These are phyloP conservation scores for Pistacia vera DNA, from an alignment of 345 rosid species.

Conservation along the genomic window DNA sequence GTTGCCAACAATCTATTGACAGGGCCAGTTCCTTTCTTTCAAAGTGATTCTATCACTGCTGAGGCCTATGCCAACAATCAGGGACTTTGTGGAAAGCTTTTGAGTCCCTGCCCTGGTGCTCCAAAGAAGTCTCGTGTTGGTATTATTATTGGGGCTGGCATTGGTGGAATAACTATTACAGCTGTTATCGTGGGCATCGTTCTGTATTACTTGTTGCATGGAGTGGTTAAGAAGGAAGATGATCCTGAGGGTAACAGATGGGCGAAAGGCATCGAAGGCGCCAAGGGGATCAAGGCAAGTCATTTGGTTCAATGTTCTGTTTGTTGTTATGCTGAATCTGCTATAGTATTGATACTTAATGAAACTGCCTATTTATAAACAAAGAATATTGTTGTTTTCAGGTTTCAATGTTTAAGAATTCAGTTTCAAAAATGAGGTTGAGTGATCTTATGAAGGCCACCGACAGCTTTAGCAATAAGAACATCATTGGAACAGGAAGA, in stretches of 20 bases:
- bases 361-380: not conserved
- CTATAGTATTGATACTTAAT: too few species aligned
- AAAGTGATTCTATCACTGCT: not conserved
- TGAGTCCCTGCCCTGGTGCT: conserved; percentile 8
- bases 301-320: too few species aligned
- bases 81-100: conserved; percentile 26
- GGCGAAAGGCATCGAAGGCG: conserved; percentile 17
- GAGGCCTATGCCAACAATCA: conserved; percentile 23
- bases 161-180: conserved; percentile 18
- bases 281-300: conserved; percentile 24
- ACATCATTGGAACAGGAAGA: conserved; percentile 21
- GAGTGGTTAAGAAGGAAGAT: conserved; percentile 12
- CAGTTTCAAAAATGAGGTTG: conserved; percentile 19
- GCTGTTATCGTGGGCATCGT: not conserved
- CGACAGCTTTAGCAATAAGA: conserved; percentile 15
- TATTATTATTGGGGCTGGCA: conserved; percentile 9
- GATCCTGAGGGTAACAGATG: conserved; percentile 27
- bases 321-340: too few species aligned
- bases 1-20: conserved; percentile 29
- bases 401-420: conserved; percentile 26
- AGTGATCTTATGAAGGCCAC: conserved; percentile 30
- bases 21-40: conserved; percentile 25
- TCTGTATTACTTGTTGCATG: not conserved
- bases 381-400: not conserved
- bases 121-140: not conserved